Conservation (phyloP, 352 stramenopile genomes). For the Phytophthora ramorum region DNA sequence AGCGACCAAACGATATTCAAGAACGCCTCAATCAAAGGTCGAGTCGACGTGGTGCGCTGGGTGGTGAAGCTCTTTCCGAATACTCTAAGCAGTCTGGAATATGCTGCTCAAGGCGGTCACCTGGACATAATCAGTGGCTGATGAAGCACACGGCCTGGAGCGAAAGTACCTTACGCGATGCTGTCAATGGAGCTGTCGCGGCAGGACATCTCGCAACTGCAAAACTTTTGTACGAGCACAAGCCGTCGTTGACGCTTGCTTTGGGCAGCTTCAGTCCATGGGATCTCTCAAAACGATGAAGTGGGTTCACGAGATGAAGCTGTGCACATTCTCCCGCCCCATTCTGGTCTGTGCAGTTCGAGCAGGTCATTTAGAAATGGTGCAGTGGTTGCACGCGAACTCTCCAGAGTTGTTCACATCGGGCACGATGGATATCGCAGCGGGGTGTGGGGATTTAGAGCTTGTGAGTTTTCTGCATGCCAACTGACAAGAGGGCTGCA, state of each 20-base stretch:
- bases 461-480: conserved; percentile 26
- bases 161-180: neutral
- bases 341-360: neutral
- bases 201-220: conserved; percentile 28
- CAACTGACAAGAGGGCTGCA: neutral
- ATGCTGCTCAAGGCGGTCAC: neutral
- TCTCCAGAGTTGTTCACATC: conserved; percentile 1
- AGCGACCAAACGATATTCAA: neutral
- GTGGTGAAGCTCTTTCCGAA: neutral
- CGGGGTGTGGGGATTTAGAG: conserved; percentile 12
- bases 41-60: neutral
- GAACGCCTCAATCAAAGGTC: neutral
- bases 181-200: conserved; percentile 14
- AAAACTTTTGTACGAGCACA: conserved; percentile 6
- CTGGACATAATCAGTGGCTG: conserved; percentile 14
- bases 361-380: neutral
- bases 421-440: neutral
- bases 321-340: neutral
- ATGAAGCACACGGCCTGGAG: conserved; percentile 21
- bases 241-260: neutral
- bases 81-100: neutral
- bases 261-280: neutral
- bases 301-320: conserved; percentile 19
- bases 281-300: conserved; percentile 19
- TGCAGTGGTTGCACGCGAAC: conserved; percentile 12